These are phyloP conservation scores for Alliaria petiolata DNA, from an alignment of 345 rosid species.

Conservation along the genomic window DNA sequence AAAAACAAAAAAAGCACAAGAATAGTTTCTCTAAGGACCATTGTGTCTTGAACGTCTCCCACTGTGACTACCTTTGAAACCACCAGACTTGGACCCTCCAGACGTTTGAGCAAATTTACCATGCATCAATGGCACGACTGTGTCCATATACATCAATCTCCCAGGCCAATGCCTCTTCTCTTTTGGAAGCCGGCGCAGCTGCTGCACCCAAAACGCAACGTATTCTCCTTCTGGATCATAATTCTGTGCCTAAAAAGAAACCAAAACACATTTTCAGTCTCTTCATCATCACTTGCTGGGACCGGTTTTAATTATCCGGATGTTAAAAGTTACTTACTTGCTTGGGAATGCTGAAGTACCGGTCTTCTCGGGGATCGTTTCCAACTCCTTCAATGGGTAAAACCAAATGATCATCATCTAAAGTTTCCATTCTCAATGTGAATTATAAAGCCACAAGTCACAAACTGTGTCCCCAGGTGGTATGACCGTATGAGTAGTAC, in stretches of 20 bases:
- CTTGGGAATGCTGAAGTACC: slow-evolving; percentile 88
- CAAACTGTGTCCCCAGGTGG: neutral
- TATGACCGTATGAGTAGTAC: slow-evolving; percentile 39
- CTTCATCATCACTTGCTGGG: neutral
- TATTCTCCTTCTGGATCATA: slow-evolving; percentile 85
- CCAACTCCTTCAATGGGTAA: slow-evolving; percentile 58
- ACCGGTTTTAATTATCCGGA: too few species aligned
- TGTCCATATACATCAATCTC: slow-evolving; percentile 47
- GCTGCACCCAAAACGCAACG: slow-evolving; percentile 74
- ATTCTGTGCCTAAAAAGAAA: slow-evolving; percentile 52
- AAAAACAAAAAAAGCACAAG: too few species aligned
- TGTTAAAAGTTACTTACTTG: slow-evolving; percentile 48
- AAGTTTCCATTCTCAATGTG: neutral
- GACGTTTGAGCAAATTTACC: slow-evolving; percentile 32
- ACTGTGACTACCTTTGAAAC: slow-evolving; percentile 29
- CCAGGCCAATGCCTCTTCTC: slow-evolving; percentile 66
- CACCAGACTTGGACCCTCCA: slow-evolving; percentile 14
- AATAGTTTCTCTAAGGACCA: slow-evolving; percentile 14
- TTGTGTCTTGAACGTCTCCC: slow-evolving; percentile 19
- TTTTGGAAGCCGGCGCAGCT: slow-evolving; percentile 53
- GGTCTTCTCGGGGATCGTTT: slow-evolving; percentile 89
- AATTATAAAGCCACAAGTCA: neutral
- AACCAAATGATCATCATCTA: neutral
- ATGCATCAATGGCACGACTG: slow-evolving; percentile 62
- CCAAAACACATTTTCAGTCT: neutral